phyloP scores from a whole-genome alignment of 2,329 filamentous ascomycete species.

The Alternaria ventricosa region DNA sequence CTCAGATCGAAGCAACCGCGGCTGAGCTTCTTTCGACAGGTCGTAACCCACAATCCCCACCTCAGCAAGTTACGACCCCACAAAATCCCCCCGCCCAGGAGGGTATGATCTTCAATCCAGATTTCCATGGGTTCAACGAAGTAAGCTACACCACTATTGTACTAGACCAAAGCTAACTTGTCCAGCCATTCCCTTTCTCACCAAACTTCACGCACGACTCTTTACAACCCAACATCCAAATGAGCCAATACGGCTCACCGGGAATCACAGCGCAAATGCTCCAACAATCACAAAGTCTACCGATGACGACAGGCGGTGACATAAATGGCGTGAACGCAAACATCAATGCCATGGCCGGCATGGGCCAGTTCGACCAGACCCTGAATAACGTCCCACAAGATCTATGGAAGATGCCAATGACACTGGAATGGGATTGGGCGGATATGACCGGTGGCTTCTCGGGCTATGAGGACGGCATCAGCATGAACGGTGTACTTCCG shows the following conservation, averaged over 20 bases:
- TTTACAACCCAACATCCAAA: slow-evolving; percentile 36
- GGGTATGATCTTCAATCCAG: slow-evolving; percentile 44
- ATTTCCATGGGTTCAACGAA: slow-evolving; percentile 48
- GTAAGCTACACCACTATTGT: slow-evolving; percentile 20
- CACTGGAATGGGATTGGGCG: slow-evolving; percentile 86
- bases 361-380: slow-evolving; percentile 74
- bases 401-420: slow-evolving; percentile 95
- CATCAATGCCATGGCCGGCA: slow-evolving; percentile 38
- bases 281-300: slow-evolving; percentile 33
- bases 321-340: slow-evolving; percentile 30
- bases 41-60: slow-evolving; percentile 37
- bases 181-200: slow-evolving; percentile 48
- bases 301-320: slow-evolving; percentile 31
- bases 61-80: slow-evolving; percentile 31
- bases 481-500: slow-evolving; percentile 48
- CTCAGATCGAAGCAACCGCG: slow-evolving; percentile 46
- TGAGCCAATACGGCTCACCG: slow-evolving; percentile 40
- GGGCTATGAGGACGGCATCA: slow-evolving; percentile 47
- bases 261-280: slow-evolving; percentile 41
- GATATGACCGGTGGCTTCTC: slow-evolving; percentile 52
- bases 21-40: slow-evolving; percentile 43
- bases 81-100: slow-evolving; percentile 18
- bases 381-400: slow-evolving; percentile 81
- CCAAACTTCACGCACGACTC: slow-evolving; percentile 50
- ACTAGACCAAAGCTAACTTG: slow-evolving; percentile 18